Percentiles rank a stretch among this genome's conserved stretches.
Conservation (phyloP, 1,139 yeast species). For the Scheffersomyces illinoinensis region DNA sequence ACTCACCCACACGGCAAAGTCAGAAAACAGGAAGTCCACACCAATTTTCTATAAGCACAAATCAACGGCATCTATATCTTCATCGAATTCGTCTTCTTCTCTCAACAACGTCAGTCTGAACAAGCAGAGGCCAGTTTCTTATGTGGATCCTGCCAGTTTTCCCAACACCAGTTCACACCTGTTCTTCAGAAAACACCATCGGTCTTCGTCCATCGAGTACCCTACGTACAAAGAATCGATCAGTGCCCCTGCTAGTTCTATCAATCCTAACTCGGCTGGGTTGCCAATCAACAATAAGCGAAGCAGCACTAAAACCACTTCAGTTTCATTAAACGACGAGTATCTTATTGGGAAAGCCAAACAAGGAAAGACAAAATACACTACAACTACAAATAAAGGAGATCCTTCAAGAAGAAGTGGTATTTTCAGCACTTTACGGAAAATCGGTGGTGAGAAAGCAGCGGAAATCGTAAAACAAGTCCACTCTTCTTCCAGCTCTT, state of each 20-base stretch:
- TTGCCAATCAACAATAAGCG: neutral
- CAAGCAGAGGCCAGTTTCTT: conserved; percentile 55
- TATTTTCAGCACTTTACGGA: conserved; percentile 41
- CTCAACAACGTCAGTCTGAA: conserved; percentile 9
- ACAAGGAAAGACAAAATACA: conserved; percentile 8
- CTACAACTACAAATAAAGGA: conserved; percentile 15
- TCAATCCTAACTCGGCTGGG: neutral
- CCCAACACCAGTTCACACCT: conserved; percentile 48
- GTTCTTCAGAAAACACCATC: conserved; percentile 59
- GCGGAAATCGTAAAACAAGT: conserved; percentile 37
- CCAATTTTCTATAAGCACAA: conserved; percentile 28
- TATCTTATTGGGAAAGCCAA: conserved; percentile 2
- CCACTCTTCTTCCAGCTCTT: conserved; percentile 12
- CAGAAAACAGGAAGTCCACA: conserved; percentile 35
- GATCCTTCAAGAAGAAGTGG: conserved; percentile 30
- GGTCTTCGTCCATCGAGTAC: conserved; percentile 59
- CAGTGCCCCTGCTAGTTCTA: neutral
- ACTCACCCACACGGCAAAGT: conserved; percentile 13
- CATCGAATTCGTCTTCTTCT: conserved; percentile 22
- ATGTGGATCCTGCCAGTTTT: conserved; percentile 38
- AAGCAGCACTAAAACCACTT: neutral
- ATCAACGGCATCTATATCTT: conserved; percentile 9
- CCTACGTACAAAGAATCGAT: conserved; percentile 32
- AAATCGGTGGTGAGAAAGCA: conserved; percentile 45
- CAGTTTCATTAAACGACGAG: conserved; percentile 8